Evolutionary conservation across 2,329 filamentous ascomycete species (phyloP), one percentile per base, ranked within the genome.

Genomic region (Zymoseptoria pseudotritici): DNA sequence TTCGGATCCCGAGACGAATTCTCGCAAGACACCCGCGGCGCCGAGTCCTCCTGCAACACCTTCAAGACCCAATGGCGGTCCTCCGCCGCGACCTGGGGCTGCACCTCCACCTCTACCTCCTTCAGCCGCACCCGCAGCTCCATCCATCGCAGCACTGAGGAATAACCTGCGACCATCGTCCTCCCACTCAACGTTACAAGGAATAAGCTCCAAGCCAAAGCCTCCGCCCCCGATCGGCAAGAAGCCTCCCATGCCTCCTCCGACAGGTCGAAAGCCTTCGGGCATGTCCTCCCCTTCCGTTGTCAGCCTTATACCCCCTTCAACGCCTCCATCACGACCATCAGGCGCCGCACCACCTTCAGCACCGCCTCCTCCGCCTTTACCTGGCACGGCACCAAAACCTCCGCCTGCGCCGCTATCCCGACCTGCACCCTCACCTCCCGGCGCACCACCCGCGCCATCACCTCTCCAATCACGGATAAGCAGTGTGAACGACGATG

Each of bases 191-290:
- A 76, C 77, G 58, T 85, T 83, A 36, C 78, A 80, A 50, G 68
- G 75, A n/a, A 73, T 75, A 42, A 70, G 75, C 26, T 73, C 75
- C 42, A 82, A 83, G 66, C 87, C 86, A 8, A 80, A 79, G 58
- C 90, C 90, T 42, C 91, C 91, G 29, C 89, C 89, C 11, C 88
- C 87, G 5, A 82, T 90, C 67, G 88, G 88, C 61, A 91, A 91
- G 79, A 91, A 91, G 68, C 79, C 81, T 50, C 83, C 83, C 4
- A 81, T 83, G 20, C 83, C 83, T 51, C 83, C 83, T 51, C 78
- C 82, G 9, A 71, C 78, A 21, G 78, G 78, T 50, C 78, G 84
- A 65, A 87, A 86, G 69, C 81, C 83, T 8, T 84, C 83, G 7
- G 65, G 62, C 53, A 77, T 78, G 21, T 74, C 76, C 54, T 73